Evolutionary conservation across 169 alveolate genomes (phyloP).

Genomic region (Plasmodium billcollinsi): DNA sequence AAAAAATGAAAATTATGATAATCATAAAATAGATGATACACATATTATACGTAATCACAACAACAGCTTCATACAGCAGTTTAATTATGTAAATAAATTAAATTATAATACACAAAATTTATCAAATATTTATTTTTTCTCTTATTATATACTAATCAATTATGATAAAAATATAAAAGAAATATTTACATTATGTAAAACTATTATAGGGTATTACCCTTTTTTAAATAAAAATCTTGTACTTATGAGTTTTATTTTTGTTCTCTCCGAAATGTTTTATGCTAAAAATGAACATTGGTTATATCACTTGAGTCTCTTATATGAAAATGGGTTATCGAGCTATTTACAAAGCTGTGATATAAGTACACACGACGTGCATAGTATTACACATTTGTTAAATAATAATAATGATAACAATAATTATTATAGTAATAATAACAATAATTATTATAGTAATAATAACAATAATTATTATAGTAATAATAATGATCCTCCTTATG

Average conservation of each 20-base stretch:
- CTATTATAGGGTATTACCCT: constrained; percentile 9
- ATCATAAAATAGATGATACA: neutral
- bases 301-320: constrained; percentile 6
- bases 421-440: too few relatives aligned
- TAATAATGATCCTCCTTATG: neutral
- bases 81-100: neutral
- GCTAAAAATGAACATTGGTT: constrained; percentile 1
- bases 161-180: constrained; percentile 11
- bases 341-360: neutral
- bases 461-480: too few relatives aligned
- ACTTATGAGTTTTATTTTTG: constrained; percentile 32
- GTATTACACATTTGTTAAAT: neutral
- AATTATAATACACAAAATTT: constrained; percentile 12
- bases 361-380: neutral
- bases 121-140: constrained; percentile 37
- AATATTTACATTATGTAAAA: constrained; percentile 15
- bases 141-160: constrained; percentile 28
- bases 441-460: neutral
- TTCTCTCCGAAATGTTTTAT: constrained; percentile 25
- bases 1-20: neutral
- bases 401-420: too few relatives aligned
- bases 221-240: constrained; percentile 32
- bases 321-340: neutral
- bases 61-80: neutral
- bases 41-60: neutral